phyloP scores from a whole-genome alignment of 805 yeast genomes.

The Barnettozyma sp. region DNA sequence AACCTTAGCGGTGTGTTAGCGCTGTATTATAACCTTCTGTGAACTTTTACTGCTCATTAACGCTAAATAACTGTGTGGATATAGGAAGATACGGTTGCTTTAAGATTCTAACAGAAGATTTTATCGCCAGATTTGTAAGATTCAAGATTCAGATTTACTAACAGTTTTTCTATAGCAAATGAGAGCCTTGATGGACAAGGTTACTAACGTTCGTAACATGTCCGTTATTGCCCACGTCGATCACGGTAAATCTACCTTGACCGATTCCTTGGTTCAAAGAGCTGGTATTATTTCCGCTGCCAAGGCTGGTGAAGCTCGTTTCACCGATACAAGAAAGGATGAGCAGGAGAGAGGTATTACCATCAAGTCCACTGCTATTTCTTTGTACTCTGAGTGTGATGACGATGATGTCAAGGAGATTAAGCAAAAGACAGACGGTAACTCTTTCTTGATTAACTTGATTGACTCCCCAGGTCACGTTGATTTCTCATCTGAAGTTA shows the following conservation, averaged over 20 bases:
- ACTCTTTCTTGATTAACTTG: constrained; percentile 93
- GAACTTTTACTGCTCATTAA: too few species aligned
- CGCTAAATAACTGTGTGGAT: too few species aligned
- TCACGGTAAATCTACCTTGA: constrained; percentile 99
- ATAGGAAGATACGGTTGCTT: too few species aligned
- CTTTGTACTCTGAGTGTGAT: constrained; percentile 81
- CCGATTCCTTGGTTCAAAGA: constrained; percentile 97
- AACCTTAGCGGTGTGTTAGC: too few species aligned
- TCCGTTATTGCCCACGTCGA: constrained; percentile 99
- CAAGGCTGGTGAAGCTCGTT: constrained; percentile 99
- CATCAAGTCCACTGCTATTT: constrained; percentile 97
- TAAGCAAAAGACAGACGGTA: constrained; percentile 79
- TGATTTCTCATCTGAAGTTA: constrained; percentile 99
- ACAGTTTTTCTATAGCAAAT: constrained; percentile 54
- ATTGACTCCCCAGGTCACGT: constrained; percentile 99
- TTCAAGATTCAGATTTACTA: too few species aligned
- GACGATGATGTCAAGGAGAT: constrained; percentile 88
- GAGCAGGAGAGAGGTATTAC: constrained; percentile 99
- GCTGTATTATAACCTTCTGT: too few species aligned
- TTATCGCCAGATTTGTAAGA: too few species aligned
- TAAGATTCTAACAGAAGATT: too few species aligned
- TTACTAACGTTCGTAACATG: constrained; percentile 99
- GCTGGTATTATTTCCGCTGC: constrained; percentile 99
- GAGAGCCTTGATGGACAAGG: constrained; percentile 99
- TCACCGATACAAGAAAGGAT: constrained; percentile 99